Percentiles rank a stretch among this genome's conserved stretches.
Evolutionary conservation across 1,284 basidiomycete genomes (phyloP).

Genomic region (Macrocystidia cucumis): DNA sequence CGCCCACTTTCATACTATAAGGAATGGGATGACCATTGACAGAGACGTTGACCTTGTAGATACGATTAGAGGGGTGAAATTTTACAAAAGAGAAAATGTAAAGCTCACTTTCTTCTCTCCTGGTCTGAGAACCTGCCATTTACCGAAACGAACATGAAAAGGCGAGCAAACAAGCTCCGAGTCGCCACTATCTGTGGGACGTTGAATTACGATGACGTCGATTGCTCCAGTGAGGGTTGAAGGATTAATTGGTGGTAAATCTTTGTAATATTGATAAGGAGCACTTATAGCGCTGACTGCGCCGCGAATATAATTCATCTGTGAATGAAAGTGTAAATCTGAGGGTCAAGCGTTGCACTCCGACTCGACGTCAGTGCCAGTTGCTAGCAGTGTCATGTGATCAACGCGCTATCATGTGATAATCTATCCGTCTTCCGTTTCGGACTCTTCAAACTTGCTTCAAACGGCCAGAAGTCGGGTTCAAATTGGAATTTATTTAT

Average conservation of each 20-base stretch:
- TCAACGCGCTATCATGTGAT: conserved; percentile 11
- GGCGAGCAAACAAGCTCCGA: conserved; percentile 86
- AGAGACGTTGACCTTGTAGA: conserved; percentile 65
- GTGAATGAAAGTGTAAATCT: conserved; percentile 11
- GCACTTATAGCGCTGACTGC: conserved; percentile 75
- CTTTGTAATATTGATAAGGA: conserved; percentile 82
- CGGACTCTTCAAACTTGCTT: too few relatives aligned
- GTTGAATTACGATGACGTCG: conserved; percentile 91
- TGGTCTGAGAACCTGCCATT: conserved; percentile 93
- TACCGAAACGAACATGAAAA: conserved; percentile 98
- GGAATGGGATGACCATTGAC: conserved; percentile 81
- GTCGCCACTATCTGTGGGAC: conserved; percentile 54
- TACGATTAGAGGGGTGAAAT: too few relatives aligned
- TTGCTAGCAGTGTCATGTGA: too few relatives aligned
- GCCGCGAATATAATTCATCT: conserved; percentile 78
- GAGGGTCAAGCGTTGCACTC: conserved; percentile 12
- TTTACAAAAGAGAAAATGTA: too few relatives aligned
- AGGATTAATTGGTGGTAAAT: conserved; percentile 76
- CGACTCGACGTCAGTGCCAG: too few relatives aligned
- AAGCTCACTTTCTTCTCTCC: conserved; percentile 82
- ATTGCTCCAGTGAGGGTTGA: conserved; percentile 94
- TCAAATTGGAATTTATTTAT: too few relatives aligned
- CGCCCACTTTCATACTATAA: conserved; percentile 98
- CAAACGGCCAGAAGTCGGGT: too few relatives aligned
- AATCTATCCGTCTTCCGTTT: too few relatives aligned